These are phyloP conservation scores for Ogataea zsoltii DNA, from an alignment of 805 yeast genomes.

Conservation along the genomic window DNA sequence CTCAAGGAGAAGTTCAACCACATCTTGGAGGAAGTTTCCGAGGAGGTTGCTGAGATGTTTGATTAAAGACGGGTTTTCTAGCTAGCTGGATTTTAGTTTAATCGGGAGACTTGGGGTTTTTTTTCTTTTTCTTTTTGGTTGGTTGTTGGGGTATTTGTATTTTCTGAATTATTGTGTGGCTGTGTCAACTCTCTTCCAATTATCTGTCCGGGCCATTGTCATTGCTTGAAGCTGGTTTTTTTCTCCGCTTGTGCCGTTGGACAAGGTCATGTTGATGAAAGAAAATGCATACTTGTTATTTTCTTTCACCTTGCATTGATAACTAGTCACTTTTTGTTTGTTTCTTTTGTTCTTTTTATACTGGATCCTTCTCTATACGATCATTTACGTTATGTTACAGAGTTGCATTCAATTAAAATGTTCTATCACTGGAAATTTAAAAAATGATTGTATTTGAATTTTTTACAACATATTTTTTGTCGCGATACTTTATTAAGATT, in stretches of 20 bases:
- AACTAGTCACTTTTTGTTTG: background rate
- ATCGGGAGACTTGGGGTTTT: background rate
- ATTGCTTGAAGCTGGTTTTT: background rate
- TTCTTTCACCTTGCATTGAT: slow-evolving; percentile 6
- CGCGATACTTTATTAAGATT: background rate
- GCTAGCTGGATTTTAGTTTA: slow-evolving; percentile 5
- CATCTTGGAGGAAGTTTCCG: slow-evolving; percentile 23
- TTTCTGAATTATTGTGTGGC: background rate
- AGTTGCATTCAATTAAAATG: slow-evolving; percentile 1
- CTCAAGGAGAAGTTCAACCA: slow-evolving; percentile 24
- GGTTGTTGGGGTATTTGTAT: background rate
- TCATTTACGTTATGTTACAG: slow-evolving; percentile 1
- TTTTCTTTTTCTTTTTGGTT: background rate
- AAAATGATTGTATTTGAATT: slow-evolving; percentile 5
- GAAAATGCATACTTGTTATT: background rate
- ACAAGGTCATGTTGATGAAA: background rate
- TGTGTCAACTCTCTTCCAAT: background rate
- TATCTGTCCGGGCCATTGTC: background rate
- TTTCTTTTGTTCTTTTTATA: background rate
- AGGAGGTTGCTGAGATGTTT: slow-evolving; percentile 17
- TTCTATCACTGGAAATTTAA: background rate
- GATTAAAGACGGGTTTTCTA: slow-evolving; percentile 1
- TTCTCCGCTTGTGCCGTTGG: background rate
- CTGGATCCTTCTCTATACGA: background rate
- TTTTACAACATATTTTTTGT: background rate